Conservation (phyloP, 1,139 yeast genomes). For the Suhomyces guaymorum region DNA sequence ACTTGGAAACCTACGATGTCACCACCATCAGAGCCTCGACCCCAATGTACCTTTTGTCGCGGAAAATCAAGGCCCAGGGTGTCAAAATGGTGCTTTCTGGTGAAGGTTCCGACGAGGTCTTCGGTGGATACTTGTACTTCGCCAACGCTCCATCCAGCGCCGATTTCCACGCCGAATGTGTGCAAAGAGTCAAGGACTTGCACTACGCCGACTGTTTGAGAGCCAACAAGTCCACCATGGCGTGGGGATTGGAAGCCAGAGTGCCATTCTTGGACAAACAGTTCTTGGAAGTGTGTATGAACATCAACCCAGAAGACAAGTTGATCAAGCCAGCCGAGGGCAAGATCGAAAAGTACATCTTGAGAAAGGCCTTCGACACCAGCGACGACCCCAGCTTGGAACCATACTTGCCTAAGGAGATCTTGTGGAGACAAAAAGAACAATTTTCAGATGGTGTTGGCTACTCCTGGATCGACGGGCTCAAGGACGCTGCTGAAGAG, state of each 20-base stretch:
- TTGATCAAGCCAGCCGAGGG: slow-evolving; percentile 69
- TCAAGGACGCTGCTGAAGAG: slow-evolving; percentile 91
- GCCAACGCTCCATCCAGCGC: slow-evolving; percentile 92
- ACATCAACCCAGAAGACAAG: slow-evolving; percentile 91
- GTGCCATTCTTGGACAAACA: slow-evolving; percentile 97
- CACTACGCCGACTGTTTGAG: slow-evolving; percentile 96
- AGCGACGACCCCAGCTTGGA: slow-evolving; percentile 63
- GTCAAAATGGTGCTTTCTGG: slow-evolving; percentile 99
- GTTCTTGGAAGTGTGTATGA: slow-evolving; percentile 90
- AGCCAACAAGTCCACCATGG: slow-evolving; percentile 99
- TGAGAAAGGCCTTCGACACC: slow-evolving; percentile 97
- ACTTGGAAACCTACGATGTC: slow-evolving; percentile 96
- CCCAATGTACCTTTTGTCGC: slow-evolving; percentile 93
- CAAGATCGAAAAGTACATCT: slow-evolving; percentile 86
- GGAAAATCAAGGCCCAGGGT: slow-evolving; percentile 99
- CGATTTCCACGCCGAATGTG: slow-evolving; percentile 95
- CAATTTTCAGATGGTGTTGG: slow-evolving; percentile 99
- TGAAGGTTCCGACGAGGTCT: slow-evolving; percentile 98
- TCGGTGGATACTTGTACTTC: slow-evolving; percentile 97
- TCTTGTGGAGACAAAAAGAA: slow-evolving; percentile 99
- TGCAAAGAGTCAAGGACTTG: slow-evolving; percentile 92
- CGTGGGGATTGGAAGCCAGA: slow-evolving; percentile 99
- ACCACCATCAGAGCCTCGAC: slow-evolving; percentile 99
- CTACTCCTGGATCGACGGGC: slow-evolving; percentile 97
- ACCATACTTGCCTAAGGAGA: slow-evolving; percentile 94